Conservation (phyloP, 139 green algal species). For the Ettlia oleoabundans region DNA sequence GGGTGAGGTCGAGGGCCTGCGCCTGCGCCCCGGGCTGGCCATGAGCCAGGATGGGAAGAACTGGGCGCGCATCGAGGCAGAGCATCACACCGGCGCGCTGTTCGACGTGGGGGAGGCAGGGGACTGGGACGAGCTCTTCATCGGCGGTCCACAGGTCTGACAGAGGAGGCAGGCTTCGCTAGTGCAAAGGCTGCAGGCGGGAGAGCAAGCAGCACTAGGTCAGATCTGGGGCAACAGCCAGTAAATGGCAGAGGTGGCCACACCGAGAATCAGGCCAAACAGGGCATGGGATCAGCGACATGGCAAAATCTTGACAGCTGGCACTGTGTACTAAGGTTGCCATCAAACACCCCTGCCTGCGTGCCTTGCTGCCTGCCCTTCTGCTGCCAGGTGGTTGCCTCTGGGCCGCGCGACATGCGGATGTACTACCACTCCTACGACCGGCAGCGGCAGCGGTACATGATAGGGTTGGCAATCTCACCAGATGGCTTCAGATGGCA, state of each 20-base stretch:
- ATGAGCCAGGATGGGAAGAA: conserved; percentile 93
- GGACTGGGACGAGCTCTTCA: conserved; percentile 87
- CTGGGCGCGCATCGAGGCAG: conserved; percentile 95
- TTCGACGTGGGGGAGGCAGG: conserved; percentile 86
- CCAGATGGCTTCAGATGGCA: conserved; percentile 81
- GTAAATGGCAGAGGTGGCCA: too few species aligned
- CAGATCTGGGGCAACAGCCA: too few species aligned
- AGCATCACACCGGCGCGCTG: conserved; percentile 91
- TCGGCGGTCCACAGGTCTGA: conserved; percentile 85
- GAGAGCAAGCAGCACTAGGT: background rate
- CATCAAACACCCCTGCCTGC: background rate
- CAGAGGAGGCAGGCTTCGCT: conserved; percentile 41
- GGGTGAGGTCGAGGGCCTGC: conserved; percentile 66
- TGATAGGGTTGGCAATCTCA: conserved; percentile 76
- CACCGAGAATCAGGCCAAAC: too few species aligned
- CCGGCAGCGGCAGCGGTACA: conserved; percentile 37
- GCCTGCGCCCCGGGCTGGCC: conserved; percentile 81
- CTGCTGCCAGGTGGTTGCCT: conserved; percentile 65
- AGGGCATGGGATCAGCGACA: too few species aligned
- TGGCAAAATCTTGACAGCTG: too few species aligned
- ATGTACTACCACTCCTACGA: conserved; percentile 93
- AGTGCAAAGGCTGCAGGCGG: background rate
- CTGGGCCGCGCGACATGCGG: conserved; percentile 79
- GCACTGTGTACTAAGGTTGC: too few species aligned
- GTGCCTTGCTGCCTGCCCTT: background rate